Conservation (phyloP, 1,284 basidiomycete genomes). For the Irpex sp. region DNA sequence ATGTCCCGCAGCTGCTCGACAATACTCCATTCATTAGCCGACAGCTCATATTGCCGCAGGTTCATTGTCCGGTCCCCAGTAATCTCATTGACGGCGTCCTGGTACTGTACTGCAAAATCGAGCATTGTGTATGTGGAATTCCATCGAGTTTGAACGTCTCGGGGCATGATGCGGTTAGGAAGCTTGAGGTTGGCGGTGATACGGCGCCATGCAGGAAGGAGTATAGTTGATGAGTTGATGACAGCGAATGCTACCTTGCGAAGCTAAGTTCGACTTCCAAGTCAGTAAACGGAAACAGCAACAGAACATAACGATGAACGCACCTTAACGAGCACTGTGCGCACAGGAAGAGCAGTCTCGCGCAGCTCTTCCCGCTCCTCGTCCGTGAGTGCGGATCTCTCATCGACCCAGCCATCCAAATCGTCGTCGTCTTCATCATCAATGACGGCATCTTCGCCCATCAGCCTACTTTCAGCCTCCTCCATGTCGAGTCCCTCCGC, state of each 20-base stretch:
- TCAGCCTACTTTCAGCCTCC: too few species aligned
- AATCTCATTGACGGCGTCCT: not conserved
- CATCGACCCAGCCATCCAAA: too few species aligned
- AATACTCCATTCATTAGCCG: not conserved
- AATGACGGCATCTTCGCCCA: too few species aligned
- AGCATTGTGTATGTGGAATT: conserved; percentile 32
- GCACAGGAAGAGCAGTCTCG: not conserved
- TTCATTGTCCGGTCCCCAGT: not conserved
- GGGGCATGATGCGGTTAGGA: conserved; percentile 19
- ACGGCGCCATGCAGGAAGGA: not conserved
- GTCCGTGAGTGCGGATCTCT: too few species aligned
- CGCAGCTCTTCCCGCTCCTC: not conserved
- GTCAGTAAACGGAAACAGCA: too few species aligned
- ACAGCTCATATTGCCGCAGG: not conserved
- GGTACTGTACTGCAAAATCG: conserved; percentile 7
- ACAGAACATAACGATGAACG: too few species aligned
- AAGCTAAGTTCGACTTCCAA: too few species aligned
- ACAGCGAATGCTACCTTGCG: not conserved
- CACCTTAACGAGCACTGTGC: not conserved
- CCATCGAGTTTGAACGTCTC: conserved; percentile 29
- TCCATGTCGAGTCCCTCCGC: too few species aligned
- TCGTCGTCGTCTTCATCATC: too few species aligned
- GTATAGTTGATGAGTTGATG: not conserved
- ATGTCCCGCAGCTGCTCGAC: not conserved
- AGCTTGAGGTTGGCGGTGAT: conserved; percentile 4